Conservation (phyloP, 306 rosid genomes). For the Gastrolobium villosum region DNA sequence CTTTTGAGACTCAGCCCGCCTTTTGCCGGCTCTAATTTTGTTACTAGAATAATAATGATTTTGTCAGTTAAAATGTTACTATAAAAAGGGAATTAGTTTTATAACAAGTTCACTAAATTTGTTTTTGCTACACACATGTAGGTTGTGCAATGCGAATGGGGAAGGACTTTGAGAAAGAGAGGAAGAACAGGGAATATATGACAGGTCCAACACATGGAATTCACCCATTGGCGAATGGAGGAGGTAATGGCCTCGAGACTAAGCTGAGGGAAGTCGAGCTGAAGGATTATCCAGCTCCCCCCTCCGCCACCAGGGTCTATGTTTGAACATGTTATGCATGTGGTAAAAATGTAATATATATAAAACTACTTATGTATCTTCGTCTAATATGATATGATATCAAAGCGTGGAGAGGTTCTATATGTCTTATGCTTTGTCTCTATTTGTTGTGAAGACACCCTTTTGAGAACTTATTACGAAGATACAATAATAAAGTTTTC, state of each 20-base stretch:
- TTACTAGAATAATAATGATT: neutral
- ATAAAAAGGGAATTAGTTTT: no score
- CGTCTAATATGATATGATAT: no score
- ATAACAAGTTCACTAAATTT: neutral
- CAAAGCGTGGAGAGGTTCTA: no score
- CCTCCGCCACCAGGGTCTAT: constrained; percentile 50
- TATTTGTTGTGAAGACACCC: neutral
- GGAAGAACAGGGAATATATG: constrained; percentile 66
- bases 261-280: constrained; percentile 65
- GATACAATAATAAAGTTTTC: neutral
- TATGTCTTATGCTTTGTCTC: no score
- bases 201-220: constrained; percentile 70
- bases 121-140: neutral
- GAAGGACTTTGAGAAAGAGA: constrained; percentile 57
- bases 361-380: no score
- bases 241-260: constrained; percentile 70
- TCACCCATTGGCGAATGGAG: constrained; percentile 81
- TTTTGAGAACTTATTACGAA: neutral
- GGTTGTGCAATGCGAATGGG: constrained; percentile 60
- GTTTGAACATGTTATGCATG: constrained; percentile 46
- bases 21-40: no score
- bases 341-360: no score
- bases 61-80: no score
- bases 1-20: no score
- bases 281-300: neutral